These are phyloP conservation scores for Penicillium verrucosum DNA, from an alignment of 2,329 filamentous ascomycete genomes.

Conservation along the genomic window DNA sequence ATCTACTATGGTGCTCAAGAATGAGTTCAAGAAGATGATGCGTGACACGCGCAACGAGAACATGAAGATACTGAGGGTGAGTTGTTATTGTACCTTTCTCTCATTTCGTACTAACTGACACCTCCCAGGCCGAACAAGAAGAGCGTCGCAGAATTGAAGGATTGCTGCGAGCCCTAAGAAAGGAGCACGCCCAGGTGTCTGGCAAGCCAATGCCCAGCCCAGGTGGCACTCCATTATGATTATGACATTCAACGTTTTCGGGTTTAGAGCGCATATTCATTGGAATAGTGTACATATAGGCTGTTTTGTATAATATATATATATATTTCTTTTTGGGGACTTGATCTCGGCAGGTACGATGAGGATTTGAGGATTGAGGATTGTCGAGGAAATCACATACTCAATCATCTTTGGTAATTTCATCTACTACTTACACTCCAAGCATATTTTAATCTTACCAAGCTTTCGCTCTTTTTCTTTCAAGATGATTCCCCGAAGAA, in stretches of 20 bases:
- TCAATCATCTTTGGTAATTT: neutral
- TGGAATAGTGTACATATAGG: slow-evolving; percentile 23
- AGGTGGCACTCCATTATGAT: slow-evolving; percentile 36
- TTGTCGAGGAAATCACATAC: neutral
- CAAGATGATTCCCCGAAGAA: slow-evolving; percentile 9
- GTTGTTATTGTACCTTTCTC: slow-evolving; percentile 27
- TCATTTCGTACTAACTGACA: slow-evolving; percentile 15
- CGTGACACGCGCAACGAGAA: slow-evolving; percentile 66
- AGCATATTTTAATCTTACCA: neutral
- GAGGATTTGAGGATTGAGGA: slow-evolving; percentile 17
- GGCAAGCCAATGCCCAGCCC: slow-evolving; percentile 36
- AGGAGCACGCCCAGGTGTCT: slow-evolving; percentile 37
- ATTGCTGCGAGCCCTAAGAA: slow-evolving; percentile 52
- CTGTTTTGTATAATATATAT: slow-evolving; percentile 19
- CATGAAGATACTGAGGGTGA: slow-evolving; percentile 62
- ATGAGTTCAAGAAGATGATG: slow-evolving; percentile 81
- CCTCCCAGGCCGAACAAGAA: slow-evolving; percentile 64
- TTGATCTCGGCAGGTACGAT: slow-evolving; percentile 21
- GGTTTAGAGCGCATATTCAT: slow-evolving; percentile 12
- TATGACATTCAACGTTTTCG: slow-evolving; percentile 22
- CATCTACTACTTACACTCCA: neutral
- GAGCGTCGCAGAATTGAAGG: slow-evolving; percentile 65
- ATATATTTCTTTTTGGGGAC: slow-evolving; percentile 10
- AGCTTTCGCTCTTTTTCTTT: slow-evolving; percentile 6
- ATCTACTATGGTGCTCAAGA: slow-evolving; percentile 66